Conservation (phyloP, 257 asterid species). For the Verbena officinalis region DNA sequence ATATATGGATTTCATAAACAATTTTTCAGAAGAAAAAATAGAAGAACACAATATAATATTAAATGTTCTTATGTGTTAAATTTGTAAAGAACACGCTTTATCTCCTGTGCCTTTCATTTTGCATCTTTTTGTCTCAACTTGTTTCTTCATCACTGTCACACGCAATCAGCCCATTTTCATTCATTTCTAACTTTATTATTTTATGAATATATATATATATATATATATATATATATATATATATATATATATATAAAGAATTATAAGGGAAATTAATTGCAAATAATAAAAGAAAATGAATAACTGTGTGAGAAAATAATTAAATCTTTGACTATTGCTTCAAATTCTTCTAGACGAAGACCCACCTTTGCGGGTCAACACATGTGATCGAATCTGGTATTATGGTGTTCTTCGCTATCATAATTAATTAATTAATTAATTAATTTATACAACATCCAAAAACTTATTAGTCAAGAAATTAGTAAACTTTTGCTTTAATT, state of each 20-base stretch:
- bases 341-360: constrained; percentile 40
- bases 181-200: not conserved
- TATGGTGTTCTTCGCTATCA: not conserved
- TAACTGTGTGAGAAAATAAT: not conserved
- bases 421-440: not conserved
- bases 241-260: not conserved
- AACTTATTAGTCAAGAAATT: constrained; percentile 4
- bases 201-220: not conserved
- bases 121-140: constrained; percentile 15
- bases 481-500: constrained; percentile 18
- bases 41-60: not conserved
- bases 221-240: not conserved
- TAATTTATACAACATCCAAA: not conserved
- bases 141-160: constrained; percentile 15
- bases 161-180: not conserved
- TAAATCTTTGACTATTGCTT: constrained; percentile 45
- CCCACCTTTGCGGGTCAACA: constrained; percentile 52
- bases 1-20: too few relatives aligned
- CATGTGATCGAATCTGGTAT: constrained; percentile 38
- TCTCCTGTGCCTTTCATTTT: constrained; percentile 13
- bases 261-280: not conserved
- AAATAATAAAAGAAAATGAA: not conserved
- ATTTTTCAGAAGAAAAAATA: not conserved
- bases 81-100: constrained; percentile 17
- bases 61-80: not conserved